phyloP scores from a whole-genome alignment of 306 rosid genomes.

The Trifolium pratense region DNA sequence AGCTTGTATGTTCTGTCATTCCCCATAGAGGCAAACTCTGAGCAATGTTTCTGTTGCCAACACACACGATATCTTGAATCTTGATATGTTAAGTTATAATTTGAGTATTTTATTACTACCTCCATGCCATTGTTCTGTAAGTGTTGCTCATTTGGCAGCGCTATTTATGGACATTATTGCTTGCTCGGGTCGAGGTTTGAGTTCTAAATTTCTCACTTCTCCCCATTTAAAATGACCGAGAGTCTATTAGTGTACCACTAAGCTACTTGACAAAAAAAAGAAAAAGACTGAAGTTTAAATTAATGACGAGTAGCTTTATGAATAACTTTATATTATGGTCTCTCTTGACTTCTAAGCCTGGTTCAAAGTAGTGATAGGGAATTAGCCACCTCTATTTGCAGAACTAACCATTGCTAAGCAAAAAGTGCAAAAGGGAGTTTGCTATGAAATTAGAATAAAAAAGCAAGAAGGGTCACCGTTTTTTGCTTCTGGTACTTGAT shows the following conservation, averaged over 20 bases:
- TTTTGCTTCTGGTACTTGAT: constrained; percentile 22
- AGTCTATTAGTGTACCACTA: no score
- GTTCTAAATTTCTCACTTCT: no score
- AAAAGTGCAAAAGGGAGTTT: constrained; percentile 11
- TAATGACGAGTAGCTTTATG: background rate
- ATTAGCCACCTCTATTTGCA: background rate
- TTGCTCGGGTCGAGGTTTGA: no score
- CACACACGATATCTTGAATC: constrained; percentile 42
- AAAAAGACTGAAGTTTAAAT: background rate
- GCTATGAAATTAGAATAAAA: constrained; percentile 13
- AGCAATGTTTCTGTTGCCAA: constrained; percentile 32
- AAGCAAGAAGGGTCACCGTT: constrained; percentile 36
- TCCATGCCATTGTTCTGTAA: no score
- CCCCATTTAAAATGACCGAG: no score
- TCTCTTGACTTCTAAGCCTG: background rate
- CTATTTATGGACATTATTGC: no score
- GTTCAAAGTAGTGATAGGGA: no score
- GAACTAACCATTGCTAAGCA: background rate
- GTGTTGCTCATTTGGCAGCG: no score
- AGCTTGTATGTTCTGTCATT: constrained; percentile 56
- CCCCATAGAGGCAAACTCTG: constrained; percentile 55
- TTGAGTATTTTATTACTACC: background rate
- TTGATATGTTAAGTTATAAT: constrained; percentile 40
- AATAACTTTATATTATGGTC: background rate
- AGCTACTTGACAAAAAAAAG: no score